Base-by-base conservation (phyloP, 129 eudicot species). In the Scalesia atractyloides region DNA sequence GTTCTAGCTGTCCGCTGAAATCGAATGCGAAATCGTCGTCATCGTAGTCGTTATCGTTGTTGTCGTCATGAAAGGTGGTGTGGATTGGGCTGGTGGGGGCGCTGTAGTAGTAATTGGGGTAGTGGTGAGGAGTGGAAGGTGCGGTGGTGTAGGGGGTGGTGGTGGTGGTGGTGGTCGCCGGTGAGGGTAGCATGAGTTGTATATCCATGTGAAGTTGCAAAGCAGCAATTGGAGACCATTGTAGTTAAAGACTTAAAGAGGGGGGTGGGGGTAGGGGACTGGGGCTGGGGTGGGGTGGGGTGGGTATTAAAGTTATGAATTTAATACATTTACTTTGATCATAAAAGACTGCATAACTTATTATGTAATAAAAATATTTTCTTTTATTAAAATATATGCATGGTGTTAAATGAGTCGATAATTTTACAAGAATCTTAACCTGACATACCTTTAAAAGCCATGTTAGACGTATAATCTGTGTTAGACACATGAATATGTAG, bases 1-100 rank as follows among this genome's bases (percentile, higher is more conserved):
- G 70, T 10, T 85, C 79, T 1, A 86, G 59, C 11, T 81, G 96
- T 10, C 97, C 90, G 14, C 37, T 64, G 76, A 87, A 89, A 18
- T 93, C 84, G 12, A 93, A 93, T 9, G 88, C 95, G 20, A 87
- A 89, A 51, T 89, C 65, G 10, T 71, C 47, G 1, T 76, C 72
- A 7, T 75, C 68, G 16, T 22, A 0, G 9, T 22, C n/a, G 9
- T 57, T 0, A 0, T 19, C 3, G 16, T 57, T 6, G 2, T 57
- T 6, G 3, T 19, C 5, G 15, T 54, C 5, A 4, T 54, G 61
- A 10, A 18, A 57, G 37, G 7, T 4, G 16, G 44, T 7, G 48
- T 78, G 75, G 62, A 63, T 63, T 34, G 93, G 93, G 73, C 85
- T 87, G 46, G 89, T 50, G 64, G 94, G 94, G 18, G 87, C 86